Conservation (phyloP, 495 filamentous ascomycete genomes). For the Neurospora africana region DNA sequence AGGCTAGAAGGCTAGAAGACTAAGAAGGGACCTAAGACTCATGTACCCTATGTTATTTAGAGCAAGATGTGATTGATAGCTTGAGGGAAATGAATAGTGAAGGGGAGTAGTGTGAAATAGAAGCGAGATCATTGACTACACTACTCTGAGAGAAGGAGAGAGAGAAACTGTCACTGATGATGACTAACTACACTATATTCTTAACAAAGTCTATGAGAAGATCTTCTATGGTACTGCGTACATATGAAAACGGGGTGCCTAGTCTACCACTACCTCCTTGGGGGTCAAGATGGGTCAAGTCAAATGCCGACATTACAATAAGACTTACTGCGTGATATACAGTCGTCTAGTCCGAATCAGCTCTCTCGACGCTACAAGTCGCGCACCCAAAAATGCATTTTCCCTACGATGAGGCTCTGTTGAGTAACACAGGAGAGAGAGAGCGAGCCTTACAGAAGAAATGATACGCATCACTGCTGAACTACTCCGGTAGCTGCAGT, state of each 20-base stretch:
- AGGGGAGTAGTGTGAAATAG: neutral
- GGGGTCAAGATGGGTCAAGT: neutral
- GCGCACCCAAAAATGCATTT: neutral
- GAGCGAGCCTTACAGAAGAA: neutral
- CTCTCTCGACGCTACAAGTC: neutral
- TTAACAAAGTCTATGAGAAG: neutral
- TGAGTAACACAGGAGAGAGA: neutral
- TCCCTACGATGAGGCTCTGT: neutral
- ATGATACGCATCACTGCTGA: neutral
- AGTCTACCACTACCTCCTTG: neutral
- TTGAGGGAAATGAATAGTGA: neutral
- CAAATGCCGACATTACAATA: neutral
- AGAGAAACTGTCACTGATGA: neutral
- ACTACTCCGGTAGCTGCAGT: neutral
- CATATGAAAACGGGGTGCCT: neutral
- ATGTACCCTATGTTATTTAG: neutral
- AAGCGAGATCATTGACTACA: neutral
- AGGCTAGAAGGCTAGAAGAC: neutral
- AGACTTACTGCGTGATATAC: neutral
- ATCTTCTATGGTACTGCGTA: neutral
- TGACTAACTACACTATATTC: too few species aligned
- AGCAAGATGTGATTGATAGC: neutral
- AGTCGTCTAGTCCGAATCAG: neutral
- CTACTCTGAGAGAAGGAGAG: neutral
- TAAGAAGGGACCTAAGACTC: neutral